Base-by-base conservation (phyloP, 164 flowering plant genomes). In the Macadamia tetraphylla region DNA sequence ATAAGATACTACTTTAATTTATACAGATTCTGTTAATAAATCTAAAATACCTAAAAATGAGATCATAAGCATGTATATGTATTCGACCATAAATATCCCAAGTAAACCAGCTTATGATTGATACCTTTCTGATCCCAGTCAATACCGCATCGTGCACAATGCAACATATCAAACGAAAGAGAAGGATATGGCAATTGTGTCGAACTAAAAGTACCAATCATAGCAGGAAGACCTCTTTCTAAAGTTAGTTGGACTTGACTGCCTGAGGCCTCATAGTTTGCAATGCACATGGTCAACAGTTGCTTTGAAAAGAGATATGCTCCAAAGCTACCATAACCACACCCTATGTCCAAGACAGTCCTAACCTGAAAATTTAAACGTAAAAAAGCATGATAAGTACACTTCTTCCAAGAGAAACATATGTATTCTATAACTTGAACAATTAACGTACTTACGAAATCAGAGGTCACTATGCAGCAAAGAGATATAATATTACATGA, bases 241-340 rank as follows among this genome's bases (percentile, higher is more conserved):
- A 92, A 96, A 58, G 96, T 88, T 31, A 95, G 83, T 69, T 95
- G 98, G 75, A 95, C 98, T 82, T 95, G 98, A 81, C 98, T 95
- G 48, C 99, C 99, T 1, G 93, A 85, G 75, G 85, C 77, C 81
- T 95, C 98, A 72, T 88, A 91, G 68, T 81, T 85, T 59, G 99
- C 99, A 66, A 91, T 73, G 75, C 99, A 95, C 92, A 95, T 84
- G 14, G 99, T 92, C 70, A 92, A 71, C 40, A 95, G 77, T 67
- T 91, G 85, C 70, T 83, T 84, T 32, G 98, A 89, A 62, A 85
- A 89, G 61, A 95, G 91, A 81, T 91, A 96, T 49, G 98, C 99
- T 67, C 98, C 99, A 84, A 92, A 91, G 80, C 94, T 95, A 70
- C 99, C 99, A 80, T 86, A 95, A 14, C 99, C 99, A 77, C 99